phyloP scores from a whole-genome alignment of 768 basidiomycete genomes.

The Leccinum disarticulatum region DNA sequence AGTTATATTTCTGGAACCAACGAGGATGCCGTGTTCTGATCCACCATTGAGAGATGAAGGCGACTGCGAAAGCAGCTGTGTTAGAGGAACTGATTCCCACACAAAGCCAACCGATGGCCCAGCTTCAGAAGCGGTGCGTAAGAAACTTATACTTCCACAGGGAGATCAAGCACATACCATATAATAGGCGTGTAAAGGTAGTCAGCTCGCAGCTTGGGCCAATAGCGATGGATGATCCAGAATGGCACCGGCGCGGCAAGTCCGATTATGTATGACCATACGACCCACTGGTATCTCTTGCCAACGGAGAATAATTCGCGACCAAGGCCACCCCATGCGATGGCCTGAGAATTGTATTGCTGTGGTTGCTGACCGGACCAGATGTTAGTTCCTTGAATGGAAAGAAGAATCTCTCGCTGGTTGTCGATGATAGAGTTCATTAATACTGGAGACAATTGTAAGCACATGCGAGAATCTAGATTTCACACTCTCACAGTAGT shows the following conservation, averaged over 20 bases:
- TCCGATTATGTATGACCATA: slow-evolving; percentile 34
- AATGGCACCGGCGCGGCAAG: slow-evolving; percentile 40
- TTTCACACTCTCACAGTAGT: slow-evolving; percentile 36
- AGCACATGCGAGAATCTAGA: background rate
- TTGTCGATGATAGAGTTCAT: slow-evolving; percentile 59
- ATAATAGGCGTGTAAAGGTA: slow-evolving; percentile 33
- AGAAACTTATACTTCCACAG: background rate
- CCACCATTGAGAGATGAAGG: slow-evolving; percentile 39
- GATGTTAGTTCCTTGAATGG: slow-evolving; percentile 51
- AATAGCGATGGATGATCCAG: slow-evolving; percentile 38
- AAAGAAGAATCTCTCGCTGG: slow-evolving; percentile 50
- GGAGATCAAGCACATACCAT: slow-evolving; percentile 17
- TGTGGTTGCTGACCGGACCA: slow-evolving; percentile 35
- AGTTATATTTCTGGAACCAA: slow-evolving; percentile 41
- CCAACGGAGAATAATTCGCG: slow-evolving; percentile 34
- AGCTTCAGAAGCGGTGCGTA: slow-evolving; percentile 9
- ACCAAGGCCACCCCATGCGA: slow-evolving; percentile 41
- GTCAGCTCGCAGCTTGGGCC: slow-evolving; percentile 31
- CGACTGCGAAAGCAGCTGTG: slow-evolving; percentile 18
- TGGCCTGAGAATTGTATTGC: slow-evolving; percentile 33
- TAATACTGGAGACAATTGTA: slow-evolving; percentile 40
- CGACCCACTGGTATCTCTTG: slow-evolving; percentile 39
- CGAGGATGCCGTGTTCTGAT: slow-evolving; percentile 35
- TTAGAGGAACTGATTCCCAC: slow-evolving; percentile 30
- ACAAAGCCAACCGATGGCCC: slow-evolving; percentile 17